phyloP scores from a whole-genome alignment of 1,284 basidiomycete genomes.

The Tilletia caries region DNA sequence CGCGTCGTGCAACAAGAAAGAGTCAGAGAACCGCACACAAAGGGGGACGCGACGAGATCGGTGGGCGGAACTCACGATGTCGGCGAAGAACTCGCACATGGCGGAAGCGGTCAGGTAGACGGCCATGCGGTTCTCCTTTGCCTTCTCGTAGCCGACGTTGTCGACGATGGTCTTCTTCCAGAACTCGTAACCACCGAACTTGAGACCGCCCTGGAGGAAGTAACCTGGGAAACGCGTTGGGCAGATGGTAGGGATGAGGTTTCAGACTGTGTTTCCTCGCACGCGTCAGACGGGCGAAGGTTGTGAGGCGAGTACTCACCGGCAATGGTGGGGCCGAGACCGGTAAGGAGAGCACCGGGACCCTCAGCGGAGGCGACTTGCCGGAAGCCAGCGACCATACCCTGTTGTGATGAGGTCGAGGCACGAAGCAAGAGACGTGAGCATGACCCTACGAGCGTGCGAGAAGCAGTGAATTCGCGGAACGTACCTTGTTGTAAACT shows the following conservation, averaged over 20 bases:
- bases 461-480: too few species aligned
- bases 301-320: neutral
- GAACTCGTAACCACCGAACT: conserved; percentile 54
- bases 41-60: too few species aligned
- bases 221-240: conserved; percentile 27
- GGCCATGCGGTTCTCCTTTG: conserved; percentile 48
- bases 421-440: too few species aligned
- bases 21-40: neutral
- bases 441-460: too few species aligned
- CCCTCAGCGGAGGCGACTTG: conserved; percentile 51
- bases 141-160: conserved; percentile 48
- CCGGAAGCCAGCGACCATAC: conserved; percentile 52
- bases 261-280: too few species aligned
- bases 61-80: conserved; percentile 32
- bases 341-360: conserved; percentile 51
- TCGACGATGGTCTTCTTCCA: conserved; percentile 53
- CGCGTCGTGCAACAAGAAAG: too few species aligned
- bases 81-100: conserved; percentile 53
- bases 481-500: conserved; percentile 63
- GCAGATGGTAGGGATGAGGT: too few species aligned
- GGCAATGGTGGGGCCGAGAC: conserved; percentile 50
- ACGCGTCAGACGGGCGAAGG: too few species aligned
- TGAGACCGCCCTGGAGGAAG: conserved; percentile 54
- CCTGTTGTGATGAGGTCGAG: conserved; percentile 16
- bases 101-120: conserved; percentile 52